These are phyloP conservation scores for Mallotus nudiflorus DNA, from an alignment of 345 rosid species.

Conservation along the genomic window DNA sequence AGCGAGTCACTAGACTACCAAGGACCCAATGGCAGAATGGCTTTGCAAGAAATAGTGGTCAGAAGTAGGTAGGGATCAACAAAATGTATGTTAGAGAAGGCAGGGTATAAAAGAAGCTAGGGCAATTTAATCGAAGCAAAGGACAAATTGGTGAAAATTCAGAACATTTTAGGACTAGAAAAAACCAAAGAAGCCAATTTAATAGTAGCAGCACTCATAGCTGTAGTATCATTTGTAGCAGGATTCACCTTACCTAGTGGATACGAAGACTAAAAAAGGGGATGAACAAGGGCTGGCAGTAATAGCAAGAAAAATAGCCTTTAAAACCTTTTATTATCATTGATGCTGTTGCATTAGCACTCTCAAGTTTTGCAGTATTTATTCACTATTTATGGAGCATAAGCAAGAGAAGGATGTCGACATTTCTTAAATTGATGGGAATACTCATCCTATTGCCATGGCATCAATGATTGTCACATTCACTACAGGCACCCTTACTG, in stretches of 20 bases:
- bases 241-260: conserved; percentile 16
- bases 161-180: background rate
- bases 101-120: too few relatives aligned
- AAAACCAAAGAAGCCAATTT: conserved; percentile 6
- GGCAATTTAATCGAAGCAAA: background rate
- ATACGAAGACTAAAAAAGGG: background rate
- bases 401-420: rapidly evolving
- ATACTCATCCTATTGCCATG: background rate
- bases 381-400: background rate
- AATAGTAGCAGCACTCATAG: conserved; percentile 16
- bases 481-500: conserved; percentile 8
- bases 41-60: too few relatives aligned
- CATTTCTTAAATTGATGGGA: rapidly evolving
- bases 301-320: background rate
- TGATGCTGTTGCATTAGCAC: conserved; percentile 5
- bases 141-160: too few relatives aligned
- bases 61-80: conserved; percentile 4
- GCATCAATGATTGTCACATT: background rate
- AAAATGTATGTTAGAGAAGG: background rate
- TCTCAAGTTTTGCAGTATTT: background rate
- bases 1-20: background rate
- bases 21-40: conserved; percentile 22
- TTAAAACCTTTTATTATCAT: conserved; percentile 6
- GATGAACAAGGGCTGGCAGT: conserved; percentile 14
- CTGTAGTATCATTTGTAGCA: conserved; percentile 14